Evolutionary conservation across 1,284 basidiomycete genomes (phyloP).

Genomic region (Stygiomarasmius scandens): DNA sequence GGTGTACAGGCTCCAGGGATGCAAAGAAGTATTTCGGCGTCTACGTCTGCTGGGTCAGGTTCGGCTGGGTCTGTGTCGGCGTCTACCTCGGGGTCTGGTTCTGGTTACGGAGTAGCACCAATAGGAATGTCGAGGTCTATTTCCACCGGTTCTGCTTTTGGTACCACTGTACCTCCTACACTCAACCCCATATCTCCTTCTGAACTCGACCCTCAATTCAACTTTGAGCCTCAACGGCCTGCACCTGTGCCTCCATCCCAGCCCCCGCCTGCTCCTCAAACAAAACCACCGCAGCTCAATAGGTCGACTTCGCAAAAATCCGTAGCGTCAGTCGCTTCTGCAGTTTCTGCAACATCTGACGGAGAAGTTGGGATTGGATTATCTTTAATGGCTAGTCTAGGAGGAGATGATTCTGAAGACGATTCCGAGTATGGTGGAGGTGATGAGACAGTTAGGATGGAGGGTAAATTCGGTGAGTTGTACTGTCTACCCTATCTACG

Average conservation of each 20-base stretch:
- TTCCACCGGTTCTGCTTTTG: too few relatives aligned
- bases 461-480: not conserved
- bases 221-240: too few relatives aligned
- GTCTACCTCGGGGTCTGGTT: not conserved
- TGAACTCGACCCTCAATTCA: too few relatives aligned
- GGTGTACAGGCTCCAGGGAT: too few relatives aligned
- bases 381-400: conserved; percentile 15
- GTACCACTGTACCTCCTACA: too few relatives aligned
- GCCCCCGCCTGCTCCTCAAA: too few relatives aligned
- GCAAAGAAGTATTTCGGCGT: too few relatives aligned
- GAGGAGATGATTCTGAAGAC: conserved; percentile 16
- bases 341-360: conserved; percentile 14
- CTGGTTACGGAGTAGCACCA: too few relatives aligned
- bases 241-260: too few relatives aligned
- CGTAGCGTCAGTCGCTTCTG: not conserved
- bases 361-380: conserved; percentile 20
- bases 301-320: not conserved
- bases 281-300: too few relatives aligned
- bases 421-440: conserved; percentile 8
- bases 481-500: not conserved
- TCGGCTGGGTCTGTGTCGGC: not conserved
- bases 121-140: too few relatives aligned
- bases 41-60: not conserved
- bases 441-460: not conserved
- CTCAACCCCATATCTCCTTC: too few relatives aligned